phyloP scores from a whole-genome alignment of 805 yeast genomes.

The Wickerhamiella sergipiensis region DNA sequence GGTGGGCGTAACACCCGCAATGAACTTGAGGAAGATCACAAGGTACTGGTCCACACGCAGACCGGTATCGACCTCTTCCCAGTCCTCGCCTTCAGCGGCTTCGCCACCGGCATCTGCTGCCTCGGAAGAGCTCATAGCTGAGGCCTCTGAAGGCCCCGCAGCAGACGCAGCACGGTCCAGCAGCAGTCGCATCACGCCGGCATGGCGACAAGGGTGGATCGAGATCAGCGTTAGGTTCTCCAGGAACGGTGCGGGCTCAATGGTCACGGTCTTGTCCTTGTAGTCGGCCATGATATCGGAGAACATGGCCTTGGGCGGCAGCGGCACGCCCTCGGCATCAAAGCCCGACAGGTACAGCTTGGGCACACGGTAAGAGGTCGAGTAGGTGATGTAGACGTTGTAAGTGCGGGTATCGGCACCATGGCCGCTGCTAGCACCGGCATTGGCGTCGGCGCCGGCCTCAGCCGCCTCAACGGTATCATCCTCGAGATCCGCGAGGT shows the following conservation, averaged over 20 bases:
- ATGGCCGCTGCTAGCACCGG: not conserved
- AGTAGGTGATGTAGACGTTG: conserved; percentile 81
- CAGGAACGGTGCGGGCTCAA: conserved; percentile 80
- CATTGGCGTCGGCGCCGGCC: conserved; percentile 1
- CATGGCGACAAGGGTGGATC: conserved; percentile 93
- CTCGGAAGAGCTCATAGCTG: no score
- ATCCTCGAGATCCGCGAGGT: conserved; percentile 25
- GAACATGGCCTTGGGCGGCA: conserved; percentile 81
- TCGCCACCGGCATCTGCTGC: no score
- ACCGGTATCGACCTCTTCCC: conserved; percentile 43
- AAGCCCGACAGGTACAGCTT: conserved; percentile 86
- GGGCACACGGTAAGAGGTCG: conserved; percentile 92
- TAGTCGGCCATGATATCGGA: conserved; percentile 88
- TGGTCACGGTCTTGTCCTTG: conserved; percentile 90
- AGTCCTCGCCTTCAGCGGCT: conserved; percentile 31
- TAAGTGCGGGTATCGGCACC: conserved; percentile 32
- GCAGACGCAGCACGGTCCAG: conserved; percentile 52
- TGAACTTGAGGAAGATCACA: conserved; percentile 79
- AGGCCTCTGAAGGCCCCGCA: not conserved
- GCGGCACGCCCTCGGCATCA: conserved; percentile 69
- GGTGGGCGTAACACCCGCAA: conserved; percentile 94
- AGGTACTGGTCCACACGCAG: conserved; percentile 85
- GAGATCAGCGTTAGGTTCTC: conserved; percentile 64
- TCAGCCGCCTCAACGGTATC: conserved; percentile 30
- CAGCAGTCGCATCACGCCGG: conserved; percentile 82